A percentile compares a stretch with the other conserved stretches of the same genome.
Evolutionary conservation across 2,329 filamentous ascomycete genomes (phyloP).

Genomic region (Hymenoscyphus infarciens): DNA sequence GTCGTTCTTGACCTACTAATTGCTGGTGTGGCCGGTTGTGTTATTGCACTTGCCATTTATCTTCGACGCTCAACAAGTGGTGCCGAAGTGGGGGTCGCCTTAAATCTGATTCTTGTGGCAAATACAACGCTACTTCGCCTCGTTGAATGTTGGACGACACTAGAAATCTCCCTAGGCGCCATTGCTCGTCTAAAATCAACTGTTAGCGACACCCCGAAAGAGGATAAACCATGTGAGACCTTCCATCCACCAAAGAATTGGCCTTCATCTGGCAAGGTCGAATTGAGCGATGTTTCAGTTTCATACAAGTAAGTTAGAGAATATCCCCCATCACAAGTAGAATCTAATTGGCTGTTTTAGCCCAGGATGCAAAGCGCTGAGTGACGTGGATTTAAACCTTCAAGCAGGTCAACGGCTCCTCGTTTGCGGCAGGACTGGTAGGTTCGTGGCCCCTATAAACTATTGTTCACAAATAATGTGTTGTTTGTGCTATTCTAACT

Average conservation of each 20-base stretch:
- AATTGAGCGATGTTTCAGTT: slow-evolving; percentile 25
- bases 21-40: slow-evolving; percentile 3
- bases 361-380: slow-evolving; percentile 8
- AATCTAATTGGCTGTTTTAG: no score
- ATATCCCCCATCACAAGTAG: no score
- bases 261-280: slow-evolving; percentile 24
- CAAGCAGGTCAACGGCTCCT: slow-evolving; percentile 48
- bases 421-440: slow-evolving; percentile 46
- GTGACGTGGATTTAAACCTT: slow-evolving; percentile 38
- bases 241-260: slow-evolving; percentile 16
- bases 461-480: no score
- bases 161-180: slow-evolving; percentile 56
- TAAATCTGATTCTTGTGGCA: slow-evolving; percentile 42
- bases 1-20: slow-evolving; percentile 39
- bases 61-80: not conserved
- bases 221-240: slow-evolving; percentile 32
- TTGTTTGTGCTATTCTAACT: slow-evolving; percentile 50
- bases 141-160: slow-evolving; percentile 47
- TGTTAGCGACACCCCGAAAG: slow-evolving; percentile 38
- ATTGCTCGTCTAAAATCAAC: slow-evolving; percentile 53
- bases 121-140: slow-evolving; percentile 40
- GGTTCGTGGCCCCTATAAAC: slow-evolving; percentile 6
- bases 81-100: slow-evolving; percentile 8
- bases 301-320: slow-evolving; percentile 17
- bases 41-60: slow-evolving; percentile 7